Evolutionary conservation across 169 alveolate species (phyloP).

Genomic region (Plasmodium gonderi): DNA sequence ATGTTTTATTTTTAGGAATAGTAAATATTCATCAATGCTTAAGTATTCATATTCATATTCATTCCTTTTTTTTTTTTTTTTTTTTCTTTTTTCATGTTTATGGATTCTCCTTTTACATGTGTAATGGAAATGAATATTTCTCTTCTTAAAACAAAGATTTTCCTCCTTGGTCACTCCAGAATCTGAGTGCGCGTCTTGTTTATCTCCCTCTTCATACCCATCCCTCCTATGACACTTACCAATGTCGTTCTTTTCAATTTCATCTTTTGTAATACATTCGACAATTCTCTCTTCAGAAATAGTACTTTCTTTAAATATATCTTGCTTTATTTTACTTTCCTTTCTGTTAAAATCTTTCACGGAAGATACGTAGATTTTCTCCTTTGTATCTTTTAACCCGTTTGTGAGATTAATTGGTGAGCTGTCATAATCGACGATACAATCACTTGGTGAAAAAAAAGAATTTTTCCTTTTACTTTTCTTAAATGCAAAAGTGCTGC

Average conservation of each 20-base stretch:
- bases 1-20: conserved; percentile 64
- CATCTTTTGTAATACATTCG: too few relatives aligned
- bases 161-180: not conserved
- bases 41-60: conserved; percentile 9
- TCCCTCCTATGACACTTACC: not conserved
- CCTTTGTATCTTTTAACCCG: not conserved
- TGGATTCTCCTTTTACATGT: not conserved
- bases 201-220: not conserved
- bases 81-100: not conserved
- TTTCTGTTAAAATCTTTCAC: too few relatives aligned
- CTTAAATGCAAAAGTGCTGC: not conserved
- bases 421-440: not conserved
- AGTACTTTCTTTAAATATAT: too few relatives aligned
- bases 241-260: too few relatives aligned
- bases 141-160: not conserved
- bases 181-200: not conserved
- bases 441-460: not conserved
- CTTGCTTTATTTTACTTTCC: too few relatives aligned
- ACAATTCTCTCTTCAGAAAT: too few relatives aligned
- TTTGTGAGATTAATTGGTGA: not conserved
- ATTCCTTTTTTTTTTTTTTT: not conserved
- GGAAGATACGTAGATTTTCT: not conserved
- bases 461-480: not conserved
- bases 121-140: not conserved
- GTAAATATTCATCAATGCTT: conserved; percentile 57